These are phyloP conservation scores for Mycena rosella DNA, from an alignment of 768 basidiomycete species.

Conservation along the genomic window DNA sequence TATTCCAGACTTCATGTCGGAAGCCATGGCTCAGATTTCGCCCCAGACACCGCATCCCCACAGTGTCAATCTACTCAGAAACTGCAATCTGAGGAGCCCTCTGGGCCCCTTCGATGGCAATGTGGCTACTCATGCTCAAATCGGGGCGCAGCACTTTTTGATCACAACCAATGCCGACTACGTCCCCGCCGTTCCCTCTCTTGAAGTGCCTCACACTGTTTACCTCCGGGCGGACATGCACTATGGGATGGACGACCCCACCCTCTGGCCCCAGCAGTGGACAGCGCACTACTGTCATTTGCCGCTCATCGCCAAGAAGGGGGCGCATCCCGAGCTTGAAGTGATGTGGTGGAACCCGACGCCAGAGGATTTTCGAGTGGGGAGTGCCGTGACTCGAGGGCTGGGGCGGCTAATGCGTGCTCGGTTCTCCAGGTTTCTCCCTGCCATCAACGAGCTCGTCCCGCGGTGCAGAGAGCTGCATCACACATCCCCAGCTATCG, in stretches of 20 bases:
- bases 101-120: constrained; percentile 6
- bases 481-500: not conserved
- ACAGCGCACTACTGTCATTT: not conserved
- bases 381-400: not conserved
- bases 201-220: not conserved
- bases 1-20: constrained; percentile 3
- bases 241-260: constrained; percentile 3
- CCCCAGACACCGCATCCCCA: too few relatives aligned
- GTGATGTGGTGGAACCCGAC: not conserved
- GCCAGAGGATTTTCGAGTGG: not conserved
- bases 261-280: constrained; percentile 5
- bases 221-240: constrained; percentile 1
- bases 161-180: constrained; percentile 4
- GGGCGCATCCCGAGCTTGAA: not conserved
- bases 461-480: not conserved
- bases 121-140: not conserved
- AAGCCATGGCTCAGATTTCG: not conserved
- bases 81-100: not conserved
- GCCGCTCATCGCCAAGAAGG: not conserved
- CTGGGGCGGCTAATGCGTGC: not conserved
- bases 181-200: constrained; percentile 1
- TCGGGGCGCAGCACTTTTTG: constrained; percentile 1
- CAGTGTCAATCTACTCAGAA: not conserved
- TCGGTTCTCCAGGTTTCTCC: not conserved
- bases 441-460: not conserved